Conservation (phyloP, 805 yeast species). For the Brettanomyces nanus region DNA sequence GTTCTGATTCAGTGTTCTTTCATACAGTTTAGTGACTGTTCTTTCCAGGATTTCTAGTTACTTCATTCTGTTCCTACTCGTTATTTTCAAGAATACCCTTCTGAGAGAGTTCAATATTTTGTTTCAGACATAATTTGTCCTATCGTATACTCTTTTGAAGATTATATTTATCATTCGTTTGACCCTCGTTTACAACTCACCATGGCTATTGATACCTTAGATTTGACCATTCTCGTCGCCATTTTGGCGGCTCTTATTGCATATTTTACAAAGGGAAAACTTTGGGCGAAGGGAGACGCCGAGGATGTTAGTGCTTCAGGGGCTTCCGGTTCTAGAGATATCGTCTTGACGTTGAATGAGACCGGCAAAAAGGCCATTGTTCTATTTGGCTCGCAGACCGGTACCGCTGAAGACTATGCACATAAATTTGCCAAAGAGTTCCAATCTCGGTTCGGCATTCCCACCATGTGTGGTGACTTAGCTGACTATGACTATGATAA, state of each 20-base stretch:
- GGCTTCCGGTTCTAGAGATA: constrained; percentile 42
- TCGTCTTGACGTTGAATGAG: constrained; percentile 46
- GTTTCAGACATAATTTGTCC: no score
- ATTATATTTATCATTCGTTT: no score
- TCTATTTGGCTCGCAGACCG: constrained; percentile 93
- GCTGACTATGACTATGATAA: constrained; percentile 83
- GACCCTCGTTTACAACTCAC: neutral
- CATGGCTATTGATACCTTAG: constrained; percentile 52
- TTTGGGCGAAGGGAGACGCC: constrained; percentile 33
- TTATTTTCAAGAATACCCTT: no score
- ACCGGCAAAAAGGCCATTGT: constrained; percentile 72
- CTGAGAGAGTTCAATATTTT: no score
- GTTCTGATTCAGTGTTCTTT: no score
- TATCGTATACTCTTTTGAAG: no score
- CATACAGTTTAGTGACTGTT: no score
- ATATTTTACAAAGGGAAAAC: constrained; percentile 57
- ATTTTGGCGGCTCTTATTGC: constrained; percentile 58
- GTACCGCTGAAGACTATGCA: constrained; percentile 97
- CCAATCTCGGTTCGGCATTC: constrained; percentile 69
- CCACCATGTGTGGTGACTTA: constrained; percentile 78
- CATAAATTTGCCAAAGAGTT: constrained; percentile 85
- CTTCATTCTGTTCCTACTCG: no score
- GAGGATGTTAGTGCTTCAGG: constrained; percentile 20
- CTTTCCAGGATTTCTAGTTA: no score
- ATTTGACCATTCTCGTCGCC: constrained; percentile 57